Conservation (phyloP, 345 rosid species). For the Camelina sativa region DNA sequence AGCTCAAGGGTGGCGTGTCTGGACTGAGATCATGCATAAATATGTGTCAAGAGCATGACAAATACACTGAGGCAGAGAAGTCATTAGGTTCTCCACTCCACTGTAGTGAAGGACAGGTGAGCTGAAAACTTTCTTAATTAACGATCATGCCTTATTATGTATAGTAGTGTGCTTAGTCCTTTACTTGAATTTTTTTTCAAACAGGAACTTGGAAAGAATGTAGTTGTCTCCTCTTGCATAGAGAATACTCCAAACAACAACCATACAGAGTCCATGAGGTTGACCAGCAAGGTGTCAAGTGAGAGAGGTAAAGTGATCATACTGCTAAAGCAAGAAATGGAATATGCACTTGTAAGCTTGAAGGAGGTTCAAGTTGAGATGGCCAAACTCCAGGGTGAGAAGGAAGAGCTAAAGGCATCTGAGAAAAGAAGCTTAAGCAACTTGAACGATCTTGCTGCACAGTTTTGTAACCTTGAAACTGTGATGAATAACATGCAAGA, state of each 20-base stretch:
- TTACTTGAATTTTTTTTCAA: background rate
- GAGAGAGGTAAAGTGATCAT: conserved; percentile 61
- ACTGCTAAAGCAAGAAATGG: conserved; percentile 77
- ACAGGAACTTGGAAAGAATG: conserved; percentile 45
- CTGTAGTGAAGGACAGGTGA: conserved; percentile 60
- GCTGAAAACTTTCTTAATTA: conserved; percentile 41
- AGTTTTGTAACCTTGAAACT: conserved; percentile 58
- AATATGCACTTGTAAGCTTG: conserved; percentile 74
- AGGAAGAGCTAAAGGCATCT: conserved; percentile 60
- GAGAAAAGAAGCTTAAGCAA: conserved; percentile 60
- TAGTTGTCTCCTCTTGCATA: conserved; percentile 41
- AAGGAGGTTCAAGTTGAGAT: conserved; percentile 74
- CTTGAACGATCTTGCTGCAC: conserved; percentile 52
- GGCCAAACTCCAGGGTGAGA: conserved; percentile 61
- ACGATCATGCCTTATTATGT: conserved; percentile 21
- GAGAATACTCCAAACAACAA: conserved; percentile 45
- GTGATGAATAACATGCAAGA: conserved; percentile 54
- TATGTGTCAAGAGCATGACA: conserved; percentile 46
- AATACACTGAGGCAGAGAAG: conserved; percentile 42
- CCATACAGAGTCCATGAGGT: conserved; percentile 36
- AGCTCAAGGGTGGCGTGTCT: conserved; percentile 64
- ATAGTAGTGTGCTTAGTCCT: conserved; percentile 12
- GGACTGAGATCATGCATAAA: conserved; percentile 64
- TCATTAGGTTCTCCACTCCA: conserved; percentile 39
- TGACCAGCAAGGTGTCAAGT: conserved; percentile 37